These are phyloP conservation scores for Erysiphe neolycopersici DNA, from an alignment of 2,329 filamentous ascomycete genomes.

Conservation along the genomic window DNA sequence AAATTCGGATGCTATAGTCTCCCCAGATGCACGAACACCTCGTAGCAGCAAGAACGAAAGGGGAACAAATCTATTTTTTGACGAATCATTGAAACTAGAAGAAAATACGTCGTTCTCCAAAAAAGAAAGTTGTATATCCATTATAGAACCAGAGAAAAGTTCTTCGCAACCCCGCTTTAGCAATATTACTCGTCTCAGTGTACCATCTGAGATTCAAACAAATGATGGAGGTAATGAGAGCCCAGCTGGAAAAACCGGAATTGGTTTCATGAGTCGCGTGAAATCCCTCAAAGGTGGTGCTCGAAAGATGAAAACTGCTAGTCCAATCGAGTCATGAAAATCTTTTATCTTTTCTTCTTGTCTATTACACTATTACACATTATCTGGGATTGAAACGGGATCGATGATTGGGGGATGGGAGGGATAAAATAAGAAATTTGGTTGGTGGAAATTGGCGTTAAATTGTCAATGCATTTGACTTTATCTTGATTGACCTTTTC, in stretches of 20 bases:
- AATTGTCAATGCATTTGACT: too few relatives aligned
- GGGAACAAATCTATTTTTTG: constrained; percentile 53
- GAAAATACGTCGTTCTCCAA: constrained; percentile 22
- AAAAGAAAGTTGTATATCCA: constrained; percentile 26
- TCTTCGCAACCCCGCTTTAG: constrained; percentile 16
- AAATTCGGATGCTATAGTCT: constrained; percentile 25
- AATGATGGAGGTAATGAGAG: constrained; percentile 24
- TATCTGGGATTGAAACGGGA: too few relatives aligned
- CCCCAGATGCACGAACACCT: constrained; percentile 12
- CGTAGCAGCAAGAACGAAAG: constrained; percentile 19
- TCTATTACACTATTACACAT: too few relatives aligned
- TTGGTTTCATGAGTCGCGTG: constrained; percentile 50
- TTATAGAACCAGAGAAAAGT: constrained; percentile 14
- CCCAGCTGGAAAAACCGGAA: constrained; percentile 15
- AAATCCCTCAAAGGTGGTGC: constrained; percentile 56
- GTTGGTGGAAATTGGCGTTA: too few relatives aligned
- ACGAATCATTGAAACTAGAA: constrained; percentile 40
- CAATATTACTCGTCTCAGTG: constrained; percentile 22
- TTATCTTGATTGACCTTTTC: too few relatives aligned
- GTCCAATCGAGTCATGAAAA: background rate
- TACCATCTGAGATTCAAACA: constrained; percentile 31
- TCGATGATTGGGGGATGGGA: too few relatives aligned
- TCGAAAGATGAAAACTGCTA: constrained; percentile 18
- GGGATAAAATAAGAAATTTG: too few relatives aligned
- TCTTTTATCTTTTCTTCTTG: too few relatives aligned